These are phyloP conservation scores for Parsonsia alboflavescens DNA, from an alignment of 257 asterid species.

Conservation along the genomic window DNA sequence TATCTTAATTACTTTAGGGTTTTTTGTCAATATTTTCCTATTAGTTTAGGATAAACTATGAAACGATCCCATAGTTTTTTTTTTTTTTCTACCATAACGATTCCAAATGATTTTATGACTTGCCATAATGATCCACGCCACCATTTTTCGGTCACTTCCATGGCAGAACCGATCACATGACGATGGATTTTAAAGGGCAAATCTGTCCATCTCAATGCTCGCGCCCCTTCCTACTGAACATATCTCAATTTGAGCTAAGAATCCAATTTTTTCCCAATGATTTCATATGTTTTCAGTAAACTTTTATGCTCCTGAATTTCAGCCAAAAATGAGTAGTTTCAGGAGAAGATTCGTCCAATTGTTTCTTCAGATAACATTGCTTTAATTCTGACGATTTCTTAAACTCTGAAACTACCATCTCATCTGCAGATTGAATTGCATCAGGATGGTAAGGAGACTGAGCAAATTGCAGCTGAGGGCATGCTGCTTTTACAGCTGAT, in stretches of 20 bases:
- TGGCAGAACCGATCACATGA: too few relatives aligned
- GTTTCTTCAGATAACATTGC: constrained; percentile 55
- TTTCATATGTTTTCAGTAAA: constrained; percentile 50
- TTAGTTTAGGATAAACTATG: too few relatives aligned
- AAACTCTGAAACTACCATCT: constrained; percentile 50
- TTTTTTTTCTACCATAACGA: too few relatives aligned
- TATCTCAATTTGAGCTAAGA: constrained; percentile 69
- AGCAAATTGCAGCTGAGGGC: constrained; percentile 63
- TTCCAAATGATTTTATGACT: too few relatives aligned
- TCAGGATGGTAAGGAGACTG: constrained; percentile 83
- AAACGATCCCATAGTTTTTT: too few relatives aligned
- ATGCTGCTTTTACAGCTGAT: constrained; percentile 70
- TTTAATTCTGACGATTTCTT: constrained; percentile 61
- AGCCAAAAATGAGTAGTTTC: constrained; percentile 38
- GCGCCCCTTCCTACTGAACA: too few relatives aligned
- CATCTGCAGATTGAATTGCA: constrained; percentile 74
- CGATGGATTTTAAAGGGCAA: too few relatives aligned
- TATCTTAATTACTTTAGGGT: too few relatives aligned
- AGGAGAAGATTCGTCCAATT: constrained; percentile 45
- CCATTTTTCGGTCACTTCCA: too few relatives aligned
- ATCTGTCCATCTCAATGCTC: too few relatives aligned
- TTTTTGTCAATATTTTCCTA: too few relatives aligned
- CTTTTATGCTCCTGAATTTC: constrained; percentile 70
- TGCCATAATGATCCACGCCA: too few relatives aligned
- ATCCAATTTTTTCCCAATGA: constrained; percentile 60